Conservation (phyloP, 371 early-diverging fungal species). For the Gilbertella persicaria region DNA sequence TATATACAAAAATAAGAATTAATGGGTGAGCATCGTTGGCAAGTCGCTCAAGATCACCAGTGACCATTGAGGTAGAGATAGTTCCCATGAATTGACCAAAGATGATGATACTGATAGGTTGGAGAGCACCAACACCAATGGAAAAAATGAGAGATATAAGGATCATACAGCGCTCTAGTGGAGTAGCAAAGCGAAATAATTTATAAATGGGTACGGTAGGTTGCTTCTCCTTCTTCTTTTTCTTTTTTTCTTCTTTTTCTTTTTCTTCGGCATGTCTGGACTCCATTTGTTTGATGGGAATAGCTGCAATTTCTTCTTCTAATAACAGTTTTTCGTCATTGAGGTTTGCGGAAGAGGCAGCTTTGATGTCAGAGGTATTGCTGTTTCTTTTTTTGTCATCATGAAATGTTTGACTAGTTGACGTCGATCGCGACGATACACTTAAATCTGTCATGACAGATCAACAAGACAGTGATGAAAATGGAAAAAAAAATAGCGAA, state of each 20-base stretch:
- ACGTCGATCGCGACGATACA: conserved; percentile 27
- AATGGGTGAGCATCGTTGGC: conserved; percentile 16
- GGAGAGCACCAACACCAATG: conserved; percentile 37
- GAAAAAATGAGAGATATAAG: conserved; percentile 24
- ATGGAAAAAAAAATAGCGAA: neutral
- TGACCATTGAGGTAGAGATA: conserved; percentile 11
- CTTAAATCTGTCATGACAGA: conserved; percentile 8
- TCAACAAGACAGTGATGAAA: neutral
- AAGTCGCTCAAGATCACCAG: conserved; percentile 10
- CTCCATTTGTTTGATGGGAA: conserved; percentile 18
- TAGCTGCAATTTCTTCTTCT: conserved; percentile 23
- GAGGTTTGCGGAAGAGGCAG: neutral
- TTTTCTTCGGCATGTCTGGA: conserved; percentile 2
- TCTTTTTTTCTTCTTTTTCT: conserved; percentile 18
- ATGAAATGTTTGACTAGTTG: conserved; percentile 23
- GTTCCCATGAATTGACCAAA: conserved; percentile 44
- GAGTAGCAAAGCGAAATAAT: conserved; percentile 41
- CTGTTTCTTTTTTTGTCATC: conserved; percentile 12
- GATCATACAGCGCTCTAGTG: conserved; percentile 27
- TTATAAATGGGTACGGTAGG: conserved; percentile 31
- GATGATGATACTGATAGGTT: conserved; percentile 43
- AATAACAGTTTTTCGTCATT: conserved; percentile 19
- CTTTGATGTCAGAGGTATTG: neutral
- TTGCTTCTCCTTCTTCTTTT: conserved; percentile 43
- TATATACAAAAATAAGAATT: conserved; percentile 47